Conservation (phyloP, 345 rosid genomes). For the Salix udensis region DNA sequence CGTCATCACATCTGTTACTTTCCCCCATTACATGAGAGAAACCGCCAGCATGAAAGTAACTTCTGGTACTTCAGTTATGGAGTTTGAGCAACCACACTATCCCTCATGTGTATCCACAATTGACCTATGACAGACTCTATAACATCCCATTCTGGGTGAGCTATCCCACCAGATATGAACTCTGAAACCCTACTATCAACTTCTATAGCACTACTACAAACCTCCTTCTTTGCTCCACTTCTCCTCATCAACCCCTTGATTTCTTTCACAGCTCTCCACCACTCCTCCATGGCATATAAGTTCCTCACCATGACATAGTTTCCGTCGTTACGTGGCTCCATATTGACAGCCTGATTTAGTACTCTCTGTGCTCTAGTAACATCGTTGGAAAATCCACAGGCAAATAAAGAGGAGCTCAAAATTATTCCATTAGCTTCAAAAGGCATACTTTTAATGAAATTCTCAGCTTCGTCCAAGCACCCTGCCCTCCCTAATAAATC, state of each 20-base stretch:
- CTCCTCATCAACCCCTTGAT: slow-evolving; percentile 58
- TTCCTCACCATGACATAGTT: slow-evolving; percentile 60
- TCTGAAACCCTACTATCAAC: slow-evolving; percentile 47
- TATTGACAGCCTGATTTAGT: slow-evolving; percentile 28
- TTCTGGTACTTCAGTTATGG: not conserved
- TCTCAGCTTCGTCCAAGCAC: slow-evolving; percentile 55
- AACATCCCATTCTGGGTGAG: slow-evolving; percentile 33
- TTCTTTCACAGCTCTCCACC: slow-evolving; percentile 57
- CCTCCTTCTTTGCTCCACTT: slow-evolving; percentile 58
- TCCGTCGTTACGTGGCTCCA: slow-evolving; percentile 59
- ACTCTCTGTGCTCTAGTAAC: slow-evolving; percentile 49
- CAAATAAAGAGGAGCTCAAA: slow-evolving; percentile 60
- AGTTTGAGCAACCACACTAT: not conserved
- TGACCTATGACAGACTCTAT: slow-evolving; percentile 35
- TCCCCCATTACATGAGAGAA: too few relatives aligned
- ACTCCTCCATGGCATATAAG: slow-evolving; percentile 54
- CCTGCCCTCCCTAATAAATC: slow-evolving; percentile 75
- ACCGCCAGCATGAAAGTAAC: too few relatives aligned
- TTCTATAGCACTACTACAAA: slow-evolving; percentile 68
- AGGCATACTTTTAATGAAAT: slow-evolving; percentile 58
- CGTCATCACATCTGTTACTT: too few relatives aligned
- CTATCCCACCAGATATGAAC: slow-evolving; percentile 58
- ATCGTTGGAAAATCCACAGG: slow-evolving; percentile 57
- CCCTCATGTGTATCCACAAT: slow-evolving; percentile 45
- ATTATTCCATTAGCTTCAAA: slow-evolving; percentile 57